phyloP scores from a whole-genome alignment of 2,329 filamentous ascomycete species.

The Drechslera avenae region DNA sequence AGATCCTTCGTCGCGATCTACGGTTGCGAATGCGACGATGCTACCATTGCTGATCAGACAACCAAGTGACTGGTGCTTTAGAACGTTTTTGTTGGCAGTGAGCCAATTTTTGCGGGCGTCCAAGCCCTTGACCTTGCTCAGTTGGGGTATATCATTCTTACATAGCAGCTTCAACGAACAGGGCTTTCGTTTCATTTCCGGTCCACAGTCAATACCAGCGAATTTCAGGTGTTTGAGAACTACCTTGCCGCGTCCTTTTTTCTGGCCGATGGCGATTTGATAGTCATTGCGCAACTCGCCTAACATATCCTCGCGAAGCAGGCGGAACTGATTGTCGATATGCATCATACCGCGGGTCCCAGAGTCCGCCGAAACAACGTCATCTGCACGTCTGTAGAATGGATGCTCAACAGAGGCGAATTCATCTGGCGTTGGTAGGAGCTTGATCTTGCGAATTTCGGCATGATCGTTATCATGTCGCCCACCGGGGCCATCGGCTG shows the following conservation, averaged over 20 bases:
- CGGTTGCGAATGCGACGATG: constrained; percentile 64
- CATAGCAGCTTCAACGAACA: constrained; percentile 51
- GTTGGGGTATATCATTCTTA: constrained; percentile 52
- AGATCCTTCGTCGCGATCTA: constrained; percentile 58
- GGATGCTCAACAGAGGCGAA: constrained; percentile 57
- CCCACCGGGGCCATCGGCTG: constrained; percentile 59
- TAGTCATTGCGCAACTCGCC: constrained; percentile 68
- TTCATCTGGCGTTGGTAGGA: constrained; percentile 71
- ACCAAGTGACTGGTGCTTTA: constrained; percentile 66
- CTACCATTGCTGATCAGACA: constrained; percentile 59
- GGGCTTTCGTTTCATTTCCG: constrained; percentile 34
- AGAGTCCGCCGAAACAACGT: constrained; percentile 51
- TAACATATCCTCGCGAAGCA: constrained; percentile 72
- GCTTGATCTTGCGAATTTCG: constrained; percentile 65
- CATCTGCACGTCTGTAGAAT: constrained; percentile 62
- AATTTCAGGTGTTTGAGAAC: constrained; percentile 51
- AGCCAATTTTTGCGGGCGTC: constrained; percentile 54
- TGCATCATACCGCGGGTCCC: constrained; percentile 56
- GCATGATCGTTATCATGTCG: constrained; percentile 74
- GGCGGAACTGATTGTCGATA: constrained; percentile 73
- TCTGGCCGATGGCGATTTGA: constrained; percentile 56
- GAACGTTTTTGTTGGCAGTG: constrained; percentile 51
- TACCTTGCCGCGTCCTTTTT: constrained; percentile 51
- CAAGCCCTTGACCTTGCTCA: constrained; percentile 38
- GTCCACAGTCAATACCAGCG: constrained; percentile 46